Evolutionary conservation across 2,329 filamentous ascomycete species (phyloP), one percentile per base, ranked within the genome.

Genomic region (Didymella pomorum): DNA sequence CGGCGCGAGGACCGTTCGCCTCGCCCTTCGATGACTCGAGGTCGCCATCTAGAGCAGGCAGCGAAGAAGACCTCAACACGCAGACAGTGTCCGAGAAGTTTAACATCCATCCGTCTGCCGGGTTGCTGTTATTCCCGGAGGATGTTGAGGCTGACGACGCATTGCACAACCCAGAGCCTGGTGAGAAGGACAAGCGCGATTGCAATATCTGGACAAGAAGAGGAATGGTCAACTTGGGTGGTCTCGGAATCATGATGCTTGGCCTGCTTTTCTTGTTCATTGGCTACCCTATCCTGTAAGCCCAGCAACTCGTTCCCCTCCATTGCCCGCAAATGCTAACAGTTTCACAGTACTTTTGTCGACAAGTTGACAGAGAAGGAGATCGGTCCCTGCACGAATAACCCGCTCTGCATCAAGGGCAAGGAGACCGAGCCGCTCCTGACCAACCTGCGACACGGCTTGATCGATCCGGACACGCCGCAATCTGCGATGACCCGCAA

Each of bases 111-210:
- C 88, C 89, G 0, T 88, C 86, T 2, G 85, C 87, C 14, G 87
- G 87, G 6, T 76, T 91, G 51, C 72, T 91, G 39, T 77, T 91
- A 20, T 91, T 88, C 66, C 89, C 88, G 0, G 87, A 90, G 71
- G 88, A 91, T 69, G 85, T 90, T 21, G 89, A 91, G 72, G 89
- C 89, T 68, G 89, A 91, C 70, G 89, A 91, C 69, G 88, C 85
- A 63, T 70, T 91, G 61, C 89, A 91, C 71, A 90, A 90, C 66
- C 89, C 89, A 0, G 87, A 89, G 67, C 85, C 87, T 1, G 83
- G 83, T 51, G 87, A 90, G 45, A 85, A 84, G 64, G 82, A 87
- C 39, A 77, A 82, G 49, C 81, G 84, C 44, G 85, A 88, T 63
- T 88, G 87, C 66, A 85, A 89, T 69, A 79, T 91, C 39, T 90